Evolutionary conservation across 2,329 filamentous ascomycete genomes (phyloP), one percentile per base, ranked within the genome.

Genomic region (Teratosphaeria epicoccoides): DNA sequence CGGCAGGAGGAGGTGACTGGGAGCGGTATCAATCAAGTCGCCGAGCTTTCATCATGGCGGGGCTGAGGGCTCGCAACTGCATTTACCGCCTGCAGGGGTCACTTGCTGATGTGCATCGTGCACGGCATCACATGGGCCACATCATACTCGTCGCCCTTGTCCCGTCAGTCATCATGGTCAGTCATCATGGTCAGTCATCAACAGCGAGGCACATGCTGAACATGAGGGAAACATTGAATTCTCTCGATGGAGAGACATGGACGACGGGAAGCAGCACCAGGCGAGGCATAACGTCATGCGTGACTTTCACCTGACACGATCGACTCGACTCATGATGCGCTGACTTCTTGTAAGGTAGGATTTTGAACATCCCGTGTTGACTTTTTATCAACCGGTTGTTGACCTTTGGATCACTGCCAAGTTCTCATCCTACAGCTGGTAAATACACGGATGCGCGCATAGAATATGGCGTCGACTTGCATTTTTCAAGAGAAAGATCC

Each of bases 31-130:
- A 7, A n/a, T n/a, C n/a, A n/a, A n/a, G n/a, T n/a, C n/a, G n/a
- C n/a, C 20, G 33, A 40, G 33, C 33, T 40, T n/a, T 40, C 44
- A 46, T 46, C 44, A 46, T 46, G 44, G 44, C 22, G 44, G 44
- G 44, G 44, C 44, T 46, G 14, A 23, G 20, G 11, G 23, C 33
- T 40, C 7, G n/a, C 26, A 7, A 14, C 17, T 40, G 33, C 33
- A 40, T 20, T 7, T 14, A 7, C 33, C 33, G 33, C 33, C 33
- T 40, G 33, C 33, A 40, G 33, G 33, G 33, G 33, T 40, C 33
- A 40, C 33, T 40, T 40, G 33, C 33, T 7, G 33, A 40, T 20
- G 7, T 40, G n/a, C 33, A 40, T n/a, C 33, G 33, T 40, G 33
- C 33, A 20, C 33, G n/a, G n/a, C 33, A 40, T 40, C 33, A 40